These are phyloP conservation scores for Phytophthora fragariae DNA, from an alignment of 352 stramenopile genomes.

Conservation along the genomic window DNA sequence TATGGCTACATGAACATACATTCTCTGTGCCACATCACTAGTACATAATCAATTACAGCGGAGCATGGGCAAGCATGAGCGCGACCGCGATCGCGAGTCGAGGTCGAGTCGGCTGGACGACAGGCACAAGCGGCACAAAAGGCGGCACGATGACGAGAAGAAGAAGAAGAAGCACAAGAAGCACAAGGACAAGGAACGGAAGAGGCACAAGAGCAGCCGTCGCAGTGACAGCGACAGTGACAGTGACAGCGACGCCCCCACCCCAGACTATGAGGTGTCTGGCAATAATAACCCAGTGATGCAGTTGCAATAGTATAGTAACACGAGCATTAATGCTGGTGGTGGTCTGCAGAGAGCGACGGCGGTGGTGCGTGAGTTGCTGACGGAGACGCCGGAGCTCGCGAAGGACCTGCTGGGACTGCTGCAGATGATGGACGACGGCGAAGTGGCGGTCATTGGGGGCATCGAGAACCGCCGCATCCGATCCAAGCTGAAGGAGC, in stretches of 20 bases:
- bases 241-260: slow-evolving; percentile 19
- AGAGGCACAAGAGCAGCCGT: slow-evolving; percentile 30
- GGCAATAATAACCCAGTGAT: neutral
- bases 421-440: slow-evolving; percentile 81
- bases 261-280: slow-evolving; percentile 33
- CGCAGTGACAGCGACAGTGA: slow-evolving; percentile 19
- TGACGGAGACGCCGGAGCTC: slow-evolving; percentile 74
- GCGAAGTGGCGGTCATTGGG: slow-evolving; percentile 76
- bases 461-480: slow-evolving; percentile 82
- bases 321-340: neutral
- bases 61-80: slow-evolving; percentile 44
- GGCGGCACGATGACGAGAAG: slow-evolving; percentile 39
- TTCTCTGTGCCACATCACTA: slow-evolving; percentile 23
- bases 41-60: slow-evolving; percentile 13
- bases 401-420: slow-evolving; percentile 66
- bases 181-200: slow-evolving; percentile 41
- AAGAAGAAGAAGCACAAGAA: slow-evolving; percentile 48
- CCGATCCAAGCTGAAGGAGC: slow-evolving; percentile 60
- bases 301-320: neutral
- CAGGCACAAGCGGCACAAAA: slow-evolving; percentile 47
- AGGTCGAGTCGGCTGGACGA: slow-evolving; percentile 33
- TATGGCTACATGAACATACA: neutral
- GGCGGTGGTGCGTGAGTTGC: slow-evolving; percentile 58
- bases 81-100: slow-evolving; percentile 26
- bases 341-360: slow-evolving; percentile 41